Evolutionary conservation across 257 asterid genomes (phyloP).

Genomic region (Nicotiana otophora): DNA sequence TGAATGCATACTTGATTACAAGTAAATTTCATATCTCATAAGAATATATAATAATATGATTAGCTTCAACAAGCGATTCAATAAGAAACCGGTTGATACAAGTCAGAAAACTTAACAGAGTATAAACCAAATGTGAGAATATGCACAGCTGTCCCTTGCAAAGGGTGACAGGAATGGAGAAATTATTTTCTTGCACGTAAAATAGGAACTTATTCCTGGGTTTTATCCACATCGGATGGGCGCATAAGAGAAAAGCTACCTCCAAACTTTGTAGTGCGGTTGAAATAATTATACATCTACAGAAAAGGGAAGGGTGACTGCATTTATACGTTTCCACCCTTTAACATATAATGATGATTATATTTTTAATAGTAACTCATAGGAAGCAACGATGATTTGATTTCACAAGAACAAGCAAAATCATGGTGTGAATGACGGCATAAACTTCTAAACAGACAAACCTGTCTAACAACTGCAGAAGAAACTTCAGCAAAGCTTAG

Average conservation of each 20-base stretch:
- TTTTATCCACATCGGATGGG: background rate
- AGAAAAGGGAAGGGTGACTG: background rate
- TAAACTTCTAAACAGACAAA: constrained; percentile 11
- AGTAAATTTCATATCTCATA: background rate
- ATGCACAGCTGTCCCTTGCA: background rate
- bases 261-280: background rate
- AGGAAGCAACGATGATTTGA: background rate
- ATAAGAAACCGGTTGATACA: background rate
- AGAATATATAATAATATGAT: background rate
- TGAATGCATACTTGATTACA: background rate
- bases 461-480: constrained; percentile 94
- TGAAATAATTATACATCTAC: background rate
- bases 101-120: background rate
- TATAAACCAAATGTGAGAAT: background rate
- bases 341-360: background rate
- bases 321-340: background rate
- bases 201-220: background rate
- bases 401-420: background rate
- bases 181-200: background rate
- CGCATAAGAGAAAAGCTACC: background rate
- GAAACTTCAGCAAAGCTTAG: constrained; percentile 91
- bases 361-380: background rate
- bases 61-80: background rate
- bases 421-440: background rate
- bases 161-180: background rate